Conservation (phyloP, 2,329 filamentous ascomycete species). For the Stemphylium beticola region DNA sequence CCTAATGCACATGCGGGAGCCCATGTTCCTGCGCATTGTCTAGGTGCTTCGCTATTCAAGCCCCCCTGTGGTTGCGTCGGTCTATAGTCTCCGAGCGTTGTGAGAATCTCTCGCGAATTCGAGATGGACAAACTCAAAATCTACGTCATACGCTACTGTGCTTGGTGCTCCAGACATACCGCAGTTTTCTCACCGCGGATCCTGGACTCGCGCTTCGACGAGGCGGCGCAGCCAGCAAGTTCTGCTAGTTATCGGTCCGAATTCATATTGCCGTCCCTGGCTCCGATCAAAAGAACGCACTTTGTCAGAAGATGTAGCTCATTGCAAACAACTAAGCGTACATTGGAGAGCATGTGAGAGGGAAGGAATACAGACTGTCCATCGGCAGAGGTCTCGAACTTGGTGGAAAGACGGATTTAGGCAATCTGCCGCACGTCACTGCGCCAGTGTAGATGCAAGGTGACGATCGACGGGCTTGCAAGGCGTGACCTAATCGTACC, state of each 20-base stretch:
- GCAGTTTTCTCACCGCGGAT: conserved; percentile 19
- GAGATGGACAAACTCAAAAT: conserved; percentile 20
- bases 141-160: conserved; percentile 30
- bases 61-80: conserved; percentile 3
- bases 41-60: conserved; percentile 1
- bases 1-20: conserved; percentile 24
- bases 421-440: conserved; percentile 23
- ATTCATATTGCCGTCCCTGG: conserved; percentile 34
- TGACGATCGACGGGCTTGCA: conserved; percentile 19
- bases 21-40: conserved; percentile 21
- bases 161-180: conserved; percentile 14
- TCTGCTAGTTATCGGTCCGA: conserved; percentile 42
- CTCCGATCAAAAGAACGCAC: conserved; percentile 33
- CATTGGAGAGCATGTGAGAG: conserved; percentile 22
- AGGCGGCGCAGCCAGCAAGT: conserved; percentile 32
- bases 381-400: conserved; percentile 35
- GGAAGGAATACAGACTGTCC: conserved; percentile 18
- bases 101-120: conserved; percentile 3
- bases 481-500: conserved; percentile 19
- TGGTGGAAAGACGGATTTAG: conserved; percentile 21
- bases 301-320: conserved; percentile 23
- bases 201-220: conserved; percentile 24
- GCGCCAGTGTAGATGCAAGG: conserved; percentile 18
- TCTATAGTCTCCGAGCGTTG: conserved; percentile 4
- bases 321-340: conserved; percentile 28